Evolutionary conservation across 306 rosid species (phyloP).

Genomic region (Delonix regia): DNA sequence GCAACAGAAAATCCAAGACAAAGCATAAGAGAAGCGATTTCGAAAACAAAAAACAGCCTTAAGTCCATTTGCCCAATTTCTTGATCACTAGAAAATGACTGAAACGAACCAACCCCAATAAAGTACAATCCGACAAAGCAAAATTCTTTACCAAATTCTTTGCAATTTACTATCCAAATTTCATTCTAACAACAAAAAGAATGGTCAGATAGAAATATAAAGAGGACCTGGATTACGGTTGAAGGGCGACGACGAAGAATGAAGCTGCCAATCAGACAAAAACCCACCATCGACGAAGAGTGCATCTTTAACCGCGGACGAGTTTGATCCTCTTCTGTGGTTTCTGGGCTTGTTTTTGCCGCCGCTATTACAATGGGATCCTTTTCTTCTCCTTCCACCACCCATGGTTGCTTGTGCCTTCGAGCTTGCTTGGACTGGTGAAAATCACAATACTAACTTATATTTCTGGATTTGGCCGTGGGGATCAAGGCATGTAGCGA

Average conservation of each 20-base stretch:
- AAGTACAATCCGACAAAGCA: neutral
- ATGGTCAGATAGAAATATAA: neutral
- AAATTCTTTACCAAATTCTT: neutral
- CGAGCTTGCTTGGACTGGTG: constrained; percentile 4
- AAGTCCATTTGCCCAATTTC: neutral
- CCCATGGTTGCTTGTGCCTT: constrained; percentile 43
- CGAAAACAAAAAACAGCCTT: neutral
- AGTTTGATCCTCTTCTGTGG: constrained; percentile 48
- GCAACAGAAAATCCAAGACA: constrained; percentile 33
- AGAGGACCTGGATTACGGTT: constrained; percentile 55
- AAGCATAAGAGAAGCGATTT: constrained; percentile 23
- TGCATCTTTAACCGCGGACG: constrained; percentile 30
- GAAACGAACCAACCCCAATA: neutral
- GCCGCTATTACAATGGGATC: constrained; percentile 31
- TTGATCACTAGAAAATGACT: constrained; percentile 17
- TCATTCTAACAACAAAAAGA: neutral
- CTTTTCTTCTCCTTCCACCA: constrained; percentile 64
- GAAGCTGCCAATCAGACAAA: constrained; percentile 67
- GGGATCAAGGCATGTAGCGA: neutral
- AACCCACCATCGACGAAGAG: constrained; percentile 77
- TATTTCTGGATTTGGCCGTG: neutral
- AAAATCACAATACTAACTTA: neutral
- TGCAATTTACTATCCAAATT: neutral
- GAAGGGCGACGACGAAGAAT: constrained; percentile 39
- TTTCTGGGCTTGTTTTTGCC: constrained; percentile 28